Evolutionary conservation across 192 early-diverging fungal species (phyloP), one percentile per base, ranked within the genome.

Genomic region (Allomyces arbusculus): DNA sequence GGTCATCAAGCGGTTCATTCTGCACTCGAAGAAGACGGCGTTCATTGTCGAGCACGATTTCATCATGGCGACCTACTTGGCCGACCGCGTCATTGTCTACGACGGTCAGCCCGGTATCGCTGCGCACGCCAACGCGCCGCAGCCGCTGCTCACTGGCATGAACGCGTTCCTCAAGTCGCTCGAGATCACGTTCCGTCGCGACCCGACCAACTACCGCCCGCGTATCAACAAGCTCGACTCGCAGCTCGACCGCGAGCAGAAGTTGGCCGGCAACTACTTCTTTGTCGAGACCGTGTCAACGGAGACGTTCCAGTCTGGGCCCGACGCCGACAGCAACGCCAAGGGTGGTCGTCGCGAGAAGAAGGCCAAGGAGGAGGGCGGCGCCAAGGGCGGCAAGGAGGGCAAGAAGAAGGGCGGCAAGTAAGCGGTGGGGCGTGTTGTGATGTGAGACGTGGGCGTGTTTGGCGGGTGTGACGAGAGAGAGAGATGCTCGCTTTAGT

Each of bases 31-130:
- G 76, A 90, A 91, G 81, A 97, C 95, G 10, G 95, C 93, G 24
- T 97, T 97, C 75, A 84, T 97, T 61, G 94, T 97, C 63, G 94
- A 97, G 86, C 94, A 94, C 86, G 94, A 97, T 80, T 95, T 97
- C 73, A 94, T 94, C 73, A 97, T 97, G 95, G 92, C 91, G 11
- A 95, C 93, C 7, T 97, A 97, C 71, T 78, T 97, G 66, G 95
- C 95, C 33, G 92, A 95, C 73, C 85, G 91, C 75, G 93, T 95
- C 23, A 87, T 97, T 73, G 92, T 97, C 10, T 95, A 92, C 76
- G 90, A 91, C 12, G 95, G 93, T 74, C 78, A 68, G 65, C 91
- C 95, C n/a, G 89, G 89, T 1, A 80, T 92, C 44, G 69, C 86
- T 43, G 95, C 93, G 28, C 74, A 62, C 62, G 95, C 95, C 44